These are phyloP conservation scores for Blastocystis sp. DNA, from an alignment of 352 stramenopile species.

Conservation along the genomic window DNA sequence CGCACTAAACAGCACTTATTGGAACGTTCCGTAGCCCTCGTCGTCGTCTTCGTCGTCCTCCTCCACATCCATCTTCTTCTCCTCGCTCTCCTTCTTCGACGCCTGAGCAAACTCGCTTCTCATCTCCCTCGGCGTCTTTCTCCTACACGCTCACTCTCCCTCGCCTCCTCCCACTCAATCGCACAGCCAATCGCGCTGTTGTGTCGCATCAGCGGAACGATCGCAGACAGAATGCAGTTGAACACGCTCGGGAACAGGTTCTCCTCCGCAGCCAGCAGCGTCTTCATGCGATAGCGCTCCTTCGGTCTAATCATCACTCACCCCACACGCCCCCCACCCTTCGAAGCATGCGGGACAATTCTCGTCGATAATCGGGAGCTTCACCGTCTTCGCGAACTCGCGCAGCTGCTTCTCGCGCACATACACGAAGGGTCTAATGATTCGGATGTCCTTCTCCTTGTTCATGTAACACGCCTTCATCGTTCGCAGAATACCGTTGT, in stretches of 20 bases:
- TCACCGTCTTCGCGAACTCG: constrained; percentile 85
- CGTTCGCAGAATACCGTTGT: constrained; percentile 95
- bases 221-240: constrained; percentile 75
- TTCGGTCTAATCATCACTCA: constrained; percentile 75
- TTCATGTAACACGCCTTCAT: constrained; percentile 99
- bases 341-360: constrained; percentile 99
- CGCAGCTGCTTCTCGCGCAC: constrained; percentile 90
- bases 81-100: constrained; percentile 21
- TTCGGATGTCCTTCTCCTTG: constrained; percentile 88
- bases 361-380: constrained; percentile 96
- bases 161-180: constrained; percentile 7
- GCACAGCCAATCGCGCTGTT: constrained; percentile 63
- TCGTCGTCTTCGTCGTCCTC: constrained; percentile 14
- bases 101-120: constrained; percentile 2
- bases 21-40: not conserved
- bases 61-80: constrained; percentile 35
- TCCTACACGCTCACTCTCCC: not conserved
- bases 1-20: not conserved
- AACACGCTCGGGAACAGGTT: constrained; percentile 87
- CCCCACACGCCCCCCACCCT: constrained; percentile 77
- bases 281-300: constrained; percentile 95
- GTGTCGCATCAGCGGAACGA: constrained; percentile 74
- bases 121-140: constrained; percentile 64
- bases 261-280: constrained; percentile 92
- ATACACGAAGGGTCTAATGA: constrained; percentile 94